Conservation (phyloP, 495 filamentous ascomycete species). For the Neurospora hispaniola region DNA sequence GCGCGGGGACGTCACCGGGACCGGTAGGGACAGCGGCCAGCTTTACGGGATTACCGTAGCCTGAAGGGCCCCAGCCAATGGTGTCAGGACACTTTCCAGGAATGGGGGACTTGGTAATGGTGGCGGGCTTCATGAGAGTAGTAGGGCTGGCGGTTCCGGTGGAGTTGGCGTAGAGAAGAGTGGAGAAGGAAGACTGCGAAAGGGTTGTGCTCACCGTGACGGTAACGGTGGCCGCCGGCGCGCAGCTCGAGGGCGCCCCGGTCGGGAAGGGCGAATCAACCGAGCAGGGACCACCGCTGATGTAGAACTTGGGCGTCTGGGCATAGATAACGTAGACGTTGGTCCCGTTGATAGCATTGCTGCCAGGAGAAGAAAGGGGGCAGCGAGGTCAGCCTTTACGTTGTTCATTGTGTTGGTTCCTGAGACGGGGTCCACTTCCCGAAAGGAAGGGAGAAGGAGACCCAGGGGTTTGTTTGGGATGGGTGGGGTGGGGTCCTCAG, state of each 20-base stretch:
- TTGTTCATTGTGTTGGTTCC: not conserved
- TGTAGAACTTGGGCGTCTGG: slow-evolving; percentile 32
- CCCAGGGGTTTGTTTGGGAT: not conserved
- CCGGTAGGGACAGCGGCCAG: slow-evolving; percentile 8
- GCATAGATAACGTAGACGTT: slow-evolving; percentile 41
- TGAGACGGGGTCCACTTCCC: not conserved
- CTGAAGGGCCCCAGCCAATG: slow-evolving; percentile 18
- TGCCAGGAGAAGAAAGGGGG: slow-evolving; percentile 1
- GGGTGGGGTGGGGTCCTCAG: not conserved
- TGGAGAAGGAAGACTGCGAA: slow-evolving; percentile 3
- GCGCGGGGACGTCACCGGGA: slow-evolving; percentile 1
- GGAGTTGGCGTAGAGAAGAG: slow-evolving; percentile 2
- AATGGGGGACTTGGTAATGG: not conserved
- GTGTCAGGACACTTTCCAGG: slow-evolving; percentile 19
- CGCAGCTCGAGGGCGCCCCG: slow-evolving; percentile 9
- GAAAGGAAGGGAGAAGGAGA: not conserved
- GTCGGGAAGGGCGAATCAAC: slow-evolving; percentile 4
- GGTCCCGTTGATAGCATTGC: slow-evolving; percentile 40
- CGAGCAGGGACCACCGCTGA: slow-evolving; percentile 16
- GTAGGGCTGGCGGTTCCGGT: slow-evolving; percentile 4
- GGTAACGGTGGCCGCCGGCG: slow-evolving; percentile 18
- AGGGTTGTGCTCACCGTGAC: slow-evolving; percentile 21
- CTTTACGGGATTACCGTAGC: slow-evolving; percentile 16
- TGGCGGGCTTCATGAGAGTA: not conserved
- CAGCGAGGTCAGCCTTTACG: not conserved